A percentile compares a stretch with the other conserved stretches of the same genome.
Evolutionary conservation across 192 early-diverging fungal species (phyloP).

Genomic region (Linnemannia zychae): DNA sequence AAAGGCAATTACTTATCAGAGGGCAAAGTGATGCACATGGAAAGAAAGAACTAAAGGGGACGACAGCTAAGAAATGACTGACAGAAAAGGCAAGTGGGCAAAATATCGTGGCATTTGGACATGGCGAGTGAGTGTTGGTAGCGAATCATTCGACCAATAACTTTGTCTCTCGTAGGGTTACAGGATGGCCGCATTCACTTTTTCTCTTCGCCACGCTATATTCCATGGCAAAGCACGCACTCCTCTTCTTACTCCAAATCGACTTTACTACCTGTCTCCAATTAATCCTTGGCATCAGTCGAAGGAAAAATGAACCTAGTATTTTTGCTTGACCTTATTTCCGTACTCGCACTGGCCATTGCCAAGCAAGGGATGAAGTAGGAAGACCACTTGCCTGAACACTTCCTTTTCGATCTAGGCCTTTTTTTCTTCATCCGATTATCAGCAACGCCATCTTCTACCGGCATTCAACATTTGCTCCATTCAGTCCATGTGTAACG

Average conservation of each 20-base stretch:
- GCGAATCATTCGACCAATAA: too few species aligned
- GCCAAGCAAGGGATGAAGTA: not conserved
- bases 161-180: not conserved
- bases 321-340: too few species aligned
- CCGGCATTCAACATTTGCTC: not conserved
- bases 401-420: not conserved
- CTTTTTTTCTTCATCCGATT: not conserved
- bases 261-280: not conserved
- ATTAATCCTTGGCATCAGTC: too few species aligned
- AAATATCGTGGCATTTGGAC: too few species aligned
- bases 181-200: not conserved
- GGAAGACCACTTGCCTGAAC: too few species aligned
- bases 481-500: too few species aligned
- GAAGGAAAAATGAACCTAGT: too few species aligned
- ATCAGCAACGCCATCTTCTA: not conserved
- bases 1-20: too few species aligned
- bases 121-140: not conserved
- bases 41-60: too few species aligned
- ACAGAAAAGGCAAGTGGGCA: too few species aligned
- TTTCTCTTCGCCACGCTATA: not conserved
- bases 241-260: not conserved
- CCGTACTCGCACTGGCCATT: not conserved
- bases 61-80: too few species aligned
- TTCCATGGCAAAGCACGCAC: not conserved
- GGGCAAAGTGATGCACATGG: too few species aligned